Evolutionary conservation across 768 basidiomycete species (phyloP), one percentile per base, ranked within the genome.

Genomic region (Auricularia auricula-judae): DNA sequence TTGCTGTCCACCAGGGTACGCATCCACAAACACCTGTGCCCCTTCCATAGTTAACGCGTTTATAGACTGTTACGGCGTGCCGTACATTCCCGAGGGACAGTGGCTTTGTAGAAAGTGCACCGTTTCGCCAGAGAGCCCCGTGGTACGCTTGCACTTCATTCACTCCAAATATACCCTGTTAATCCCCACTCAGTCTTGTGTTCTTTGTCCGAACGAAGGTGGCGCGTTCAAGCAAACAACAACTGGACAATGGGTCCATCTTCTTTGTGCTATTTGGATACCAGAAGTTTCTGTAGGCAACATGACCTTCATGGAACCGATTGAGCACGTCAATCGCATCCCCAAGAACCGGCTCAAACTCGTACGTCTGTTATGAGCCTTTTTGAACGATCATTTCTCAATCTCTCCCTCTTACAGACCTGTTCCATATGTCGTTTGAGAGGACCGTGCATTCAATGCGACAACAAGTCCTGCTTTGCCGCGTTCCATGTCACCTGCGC

Each of bases 101-200:
- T 99, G 97, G 97, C 83, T 99, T 39, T 99, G 97, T 74, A 80
- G 97, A 58, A 99, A 99, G 75, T 99, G 97, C 71, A 98, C 94
- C 0, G 94, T 98, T 10, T 96, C 93, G 1, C 97, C 97, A 0
- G 96, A 98, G 74, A 90, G 87, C 69, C 93, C 95, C 14, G 97
- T 99, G 66, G 94, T 95, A 71, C 68, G 91, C 76, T 39, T 33
- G n/a, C 35, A 47, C 2, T 54, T 36, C 33, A 62, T 65, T 8
- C 36, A 35, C 21, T 14, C 44, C 36, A 62, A 0, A 0, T 39
- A 18, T 64, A 62, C 56, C 10, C 42, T 8, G 54, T 66, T n/a
- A 60, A 58, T 42, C 8, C 12, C 51, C 11, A 10, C 18, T 33
- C 70, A 98, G 94, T 86, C 87, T 18, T 99, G 97, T 73, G 80